A percentile compares a stretch with the other conserved stretches of the same genome.
Evolutionary conservation across 2,329 filamentous ascomycete genomes (phyloP).

Genomic region (Periglandula ipomoeae): DNA sequence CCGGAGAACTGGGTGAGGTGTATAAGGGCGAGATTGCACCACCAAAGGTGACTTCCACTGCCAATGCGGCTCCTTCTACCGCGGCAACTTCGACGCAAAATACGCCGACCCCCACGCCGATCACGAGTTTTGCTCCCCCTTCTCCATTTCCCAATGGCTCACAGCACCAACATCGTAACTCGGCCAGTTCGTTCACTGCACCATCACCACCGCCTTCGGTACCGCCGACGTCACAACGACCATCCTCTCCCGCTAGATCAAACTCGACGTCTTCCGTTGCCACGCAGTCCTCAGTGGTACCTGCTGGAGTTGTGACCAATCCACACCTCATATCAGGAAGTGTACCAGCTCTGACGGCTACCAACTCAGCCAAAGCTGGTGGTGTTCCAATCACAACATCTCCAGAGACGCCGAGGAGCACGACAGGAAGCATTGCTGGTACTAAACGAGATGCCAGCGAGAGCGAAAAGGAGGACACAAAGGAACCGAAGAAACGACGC

Average conservation of each 20-base stretch:
- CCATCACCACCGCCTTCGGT: conserved; percentile 47
- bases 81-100: conserved; percentile 45
- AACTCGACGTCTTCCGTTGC: conserved; percentile 76
- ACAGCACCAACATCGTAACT: conserved; percentile 48
- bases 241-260: conserved; percentile 73
- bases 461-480: conserved; percentile 41
- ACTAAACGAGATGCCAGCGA: conserved; percentile 50
- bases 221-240: conserved; percentile 53
- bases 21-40: conserved; percentile 62
- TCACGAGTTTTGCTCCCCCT: conserved; percentile 50
- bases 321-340: conserved; percentile 70
- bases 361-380: conserved; percentile 55
- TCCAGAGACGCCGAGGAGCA: conserved; percentile 67
- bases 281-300: conserved; percentile 46
- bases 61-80: conserved; percentile 25
- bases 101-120: conserved; percentile 64
- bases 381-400: conserved; percentile 76
- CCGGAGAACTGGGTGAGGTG: conserved; percentile 75
- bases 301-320: conserved; percentile 57
- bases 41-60: conserved; percentile 32
- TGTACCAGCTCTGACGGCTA: conserved; percentile 66
- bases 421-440: conserved; percentile 25
- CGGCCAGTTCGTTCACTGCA: conserved; percentile 46
- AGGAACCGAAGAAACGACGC: conserved; percentile 57
- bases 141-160: conserved; percentile 44